Percentiles rank a stretch among this genome's conserved stretches.
Evolutionary conservation across 2,329 filamentous ascomycete species (phyloP).

Genomic region (Sphaerulina musiva): DNA sequence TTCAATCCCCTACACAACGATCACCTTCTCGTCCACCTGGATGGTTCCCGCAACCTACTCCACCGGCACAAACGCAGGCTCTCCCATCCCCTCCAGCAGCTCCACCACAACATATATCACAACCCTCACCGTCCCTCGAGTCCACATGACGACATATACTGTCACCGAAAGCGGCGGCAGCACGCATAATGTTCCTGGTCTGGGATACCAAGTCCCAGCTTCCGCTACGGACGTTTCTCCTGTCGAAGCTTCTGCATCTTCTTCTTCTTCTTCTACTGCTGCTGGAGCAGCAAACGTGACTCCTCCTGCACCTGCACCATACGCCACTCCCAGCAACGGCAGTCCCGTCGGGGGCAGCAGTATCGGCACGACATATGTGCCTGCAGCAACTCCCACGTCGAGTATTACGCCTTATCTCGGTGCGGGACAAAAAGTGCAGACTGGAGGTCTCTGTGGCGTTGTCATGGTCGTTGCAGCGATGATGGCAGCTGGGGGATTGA

Average conservation of each 20-base stretch:
- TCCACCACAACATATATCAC: conserved; percentile 34
- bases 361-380: conserved; percentile 12
- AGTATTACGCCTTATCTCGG: conserved; percentile 9
- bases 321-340: conserved; percentile 12
- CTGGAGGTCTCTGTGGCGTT: not conserved
- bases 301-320: conserved; percentile 1
- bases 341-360: conserved; percentile 6
- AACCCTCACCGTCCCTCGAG: conserved; percentile 42
- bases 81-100: conserved; percentile 30
- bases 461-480: no score
- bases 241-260: not conserved
- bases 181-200: conserved; percentile 13
- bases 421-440: not conserved
- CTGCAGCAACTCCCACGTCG: not conserved
- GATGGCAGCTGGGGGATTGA: no score
- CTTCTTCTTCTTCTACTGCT: not conserved
- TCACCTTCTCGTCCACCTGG: conserved; percentile 36
- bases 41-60: conserved; percentile 35
- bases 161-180: conserved; percentile 15
- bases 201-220: conserved; percentile 18
- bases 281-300: no score
- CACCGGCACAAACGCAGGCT: conserved; percentile 30
- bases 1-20: conserved; percentile 34
- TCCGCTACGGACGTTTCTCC: conserved; percentile 2
- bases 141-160: conserved; percentile 22